phyloP scores from a whole-genome alignment of 2,329 filamentous ascomycete genomes.

The Tolypocladium endophyticum region DNA sequence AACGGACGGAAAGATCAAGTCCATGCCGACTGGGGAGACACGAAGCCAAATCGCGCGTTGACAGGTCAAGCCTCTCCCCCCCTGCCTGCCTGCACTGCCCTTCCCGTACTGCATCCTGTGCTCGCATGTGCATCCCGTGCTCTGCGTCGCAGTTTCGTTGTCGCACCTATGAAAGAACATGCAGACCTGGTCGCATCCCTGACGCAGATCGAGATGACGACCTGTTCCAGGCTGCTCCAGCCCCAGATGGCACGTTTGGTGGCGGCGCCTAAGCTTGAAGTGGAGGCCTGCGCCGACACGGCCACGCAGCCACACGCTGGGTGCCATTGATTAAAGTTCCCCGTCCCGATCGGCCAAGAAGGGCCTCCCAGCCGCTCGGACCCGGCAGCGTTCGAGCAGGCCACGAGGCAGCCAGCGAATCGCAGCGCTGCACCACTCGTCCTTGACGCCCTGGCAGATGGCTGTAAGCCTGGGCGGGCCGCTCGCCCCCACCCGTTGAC shows the following conservation, averaged over 20 bases:
- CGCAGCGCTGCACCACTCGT: background rate
- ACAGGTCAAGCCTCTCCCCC: background rate
- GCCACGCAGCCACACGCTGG: background rate
- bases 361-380: background rate
- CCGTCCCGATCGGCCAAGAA: background rate
- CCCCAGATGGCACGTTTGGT: background rate
- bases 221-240: background rate
- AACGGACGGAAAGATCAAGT: background rate
- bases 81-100: too few relatives aligned
- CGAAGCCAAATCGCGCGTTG: background rate
- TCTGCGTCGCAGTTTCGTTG: too few relatives aligned
- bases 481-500: background rate
- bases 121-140: background rate
- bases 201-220: background rate
- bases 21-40: background rate
- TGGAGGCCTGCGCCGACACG: background rate
- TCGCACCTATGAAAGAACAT: too few relatives aligned
- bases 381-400: too few relatives aligned
- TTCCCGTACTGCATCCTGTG: too few relatives aligned
- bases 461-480: too few relatives aligned
- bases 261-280: background rate
- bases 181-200: background rate
- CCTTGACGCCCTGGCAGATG: background rate
- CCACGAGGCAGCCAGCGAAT: too few relatives aligned
- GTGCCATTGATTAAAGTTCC: background rate